Evolutionary conservation across 2,329 filamentous ascomycete species (phyloP).

Genomic region (Neofusicoccum parvum): DNA sequence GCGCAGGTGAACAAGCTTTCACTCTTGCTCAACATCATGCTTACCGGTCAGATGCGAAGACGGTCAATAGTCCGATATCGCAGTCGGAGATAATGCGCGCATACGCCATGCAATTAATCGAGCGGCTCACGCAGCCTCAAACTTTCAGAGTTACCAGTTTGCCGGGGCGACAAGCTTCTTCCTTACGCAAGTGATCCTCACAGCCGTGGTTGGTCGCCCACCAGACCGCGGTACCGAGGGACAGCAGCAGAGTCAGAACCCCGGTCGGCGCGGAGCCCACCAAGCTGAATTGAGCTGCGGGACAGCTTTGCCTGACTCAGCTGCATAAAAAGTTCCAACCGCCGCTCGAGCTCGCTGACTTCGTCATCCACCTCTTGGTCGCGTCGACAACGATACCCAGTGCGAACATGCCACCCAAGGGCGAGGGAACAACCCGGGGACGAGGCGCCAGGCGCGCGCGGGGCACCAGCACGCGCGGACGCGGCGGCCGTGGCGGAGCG

Average conservation of each 20-base stretch:
- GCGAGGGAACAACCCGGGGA: constrained; percentile 25
- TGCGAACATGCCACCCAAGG: constrained; percentile 37
- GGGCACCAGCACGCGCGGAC: constrained; percentile 26
- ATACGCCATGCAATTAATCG: neutral
- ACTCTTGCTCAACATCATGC: neutral
- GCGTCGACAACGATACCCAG: neutral
- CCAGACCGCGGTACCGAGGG: neutral
- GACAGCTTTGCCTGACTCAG: constrained; percentile 11
- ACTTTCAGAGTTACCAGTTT: neutral
- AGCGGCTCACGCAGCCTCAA: neutral
- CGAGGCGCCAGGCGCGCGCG: constrained; percentile 26
- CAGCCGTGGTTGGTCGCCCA: constrained; percentile 2
- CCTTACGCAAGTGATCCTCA: neutral
- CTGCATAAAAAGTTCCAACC: constrained; percentile 1
- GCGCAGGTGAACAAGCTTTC: neutral
- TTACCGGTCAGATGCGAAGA: neutral
- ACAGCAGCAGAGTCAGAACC: neutral
- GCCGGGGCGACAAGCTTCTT: neutral
- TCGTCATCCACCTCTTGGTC: constrained; percentile 4
- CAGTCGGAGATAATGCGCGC: neutral
- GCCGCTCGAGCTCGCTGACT: constrained; percentile 3
- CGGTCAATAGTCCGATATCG: neutral
- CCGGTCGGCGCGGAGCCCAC: neutral
- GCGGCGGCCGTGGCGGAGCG: constrained; percentile 23
- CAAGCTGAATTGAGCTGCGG: neutral